Evolutionary conservation across 2,329 filamentous ascomycete species (phyloP).

Genomic region (Aspergillus unguis): DNA sequence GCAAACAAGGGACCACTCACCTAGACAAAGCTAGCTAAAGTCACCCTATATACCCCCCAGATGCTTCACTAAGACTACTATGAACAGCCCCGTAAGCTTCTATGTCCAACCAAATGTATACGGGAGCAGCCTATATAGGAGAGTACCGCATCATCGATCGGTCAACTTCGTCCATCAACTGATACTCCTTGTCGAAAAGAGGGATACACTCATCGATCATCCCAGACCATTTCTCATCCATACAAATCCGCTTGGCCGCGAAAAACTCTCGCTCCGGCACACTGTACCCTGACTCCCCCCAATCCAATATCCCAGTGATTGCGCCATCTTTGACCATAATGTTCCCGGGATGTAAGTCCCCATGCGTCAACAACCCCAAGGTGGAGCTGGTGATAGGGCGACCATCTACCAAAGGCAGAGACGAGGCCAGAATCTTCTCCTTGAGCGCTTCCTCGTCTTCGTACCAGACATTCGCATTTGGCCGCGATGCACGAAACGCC

Average conservation of each 20-base stretch:
- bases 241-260: conserved; percentile 1
- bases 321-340: conserved; percentile 26
- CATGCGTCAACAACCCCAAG: conserved; percentile 1
- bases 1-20: too few species aligned
- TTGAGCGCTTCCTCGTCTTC: conserved; percentile 12
- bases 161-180: conserved; percentile 2
- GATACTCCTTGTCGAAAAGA: not conserved
- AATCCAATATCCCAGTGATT: conserved; percentile 34
- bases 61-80: too few species aligned
- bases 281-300: not conserved
- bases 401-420: not conserved
- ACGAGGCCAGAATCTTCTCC: conserved; percentile 10
- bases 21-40: too few species aligned
- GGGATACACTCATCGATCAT: not conserved
- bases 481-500: conserved; percentile 19
- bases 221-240: not conserved
- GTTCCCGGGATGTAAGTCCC: conserved; percentile 18
- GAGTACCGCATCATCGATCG: conserved; percentile 1
- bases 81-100: too few species aligned
- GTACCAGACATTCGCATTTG: conserved; percentile 8
- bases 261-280: conserved; percentile 3
- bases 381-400: not conserved
- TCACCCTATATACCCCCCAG: too few species aligned
- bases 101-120: too few species aligned
- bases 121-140: not conserved